Base-by-base conservation (phyloP, 148 eudicot species). In the Spergularia bocconei region DNA sequence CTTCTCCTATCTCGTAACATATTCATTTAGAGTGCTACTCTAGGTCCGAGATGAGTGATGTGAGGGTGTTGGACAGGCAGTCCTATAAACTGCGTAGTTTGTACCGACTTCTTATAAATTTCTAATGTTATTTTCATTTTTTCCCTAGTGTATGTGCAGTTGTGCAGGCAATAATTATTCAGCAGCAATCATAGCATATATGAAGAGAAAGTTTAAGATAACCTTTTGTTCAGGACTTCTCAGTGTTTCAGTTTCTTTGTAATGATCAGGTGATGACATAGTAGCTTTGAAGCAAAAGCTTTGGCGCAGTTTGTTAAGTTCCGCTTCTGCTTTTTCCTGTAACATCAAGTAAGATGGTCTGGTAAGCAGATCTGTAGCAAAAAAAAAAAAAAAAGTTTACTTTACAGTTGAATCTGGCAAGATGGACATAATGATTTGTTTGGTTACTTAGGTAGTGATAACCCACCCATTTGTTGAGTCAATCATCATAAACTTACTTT, bases 261-360 rank as follows among this genome's bases (percentile, higher is more conserved):
- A 87, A 47, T 85, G 84, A 44, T 89, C 85, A 47, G 91, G 91
- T 14, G 88, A 84, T 20, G 93, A 88, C 70, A 86, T 86, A 29
- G 90, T 86, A 29, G 90, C 89, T 85, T 85, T 91, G 80, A 91
- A 90, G 85, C 93, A 93, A 76, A 93, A 82, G 84, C 84, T 84
- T 73, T 85, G 88, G 44, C 96, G 86, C 77, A 90, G 79, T 84
- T 84, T 93, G 66, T 79, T 85, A 16, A 88, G 70, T 79, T 88
- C 91, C 25, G 83, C 82, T 83, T 86, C 91, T 77, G 95, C 88
- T 76, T 88, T 92, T 78, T 88, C 91, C 97, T 90, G 91, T 73
- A 82, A 10, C 57, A 72, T 47, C 70, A 29, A 63, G 69, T 44
- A 6, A 6, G 48, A 44, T 44, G 48, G 48, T 44, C 4, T 44